A percentile compares a stretch with the other conserved stretches of the same genome.
These are phyloP conservation scores for Ceratorhiza oryzae-sativae DNA, from an alignment of 1,284 basidiomycete species.

Conservation along the genomic window DNA sequence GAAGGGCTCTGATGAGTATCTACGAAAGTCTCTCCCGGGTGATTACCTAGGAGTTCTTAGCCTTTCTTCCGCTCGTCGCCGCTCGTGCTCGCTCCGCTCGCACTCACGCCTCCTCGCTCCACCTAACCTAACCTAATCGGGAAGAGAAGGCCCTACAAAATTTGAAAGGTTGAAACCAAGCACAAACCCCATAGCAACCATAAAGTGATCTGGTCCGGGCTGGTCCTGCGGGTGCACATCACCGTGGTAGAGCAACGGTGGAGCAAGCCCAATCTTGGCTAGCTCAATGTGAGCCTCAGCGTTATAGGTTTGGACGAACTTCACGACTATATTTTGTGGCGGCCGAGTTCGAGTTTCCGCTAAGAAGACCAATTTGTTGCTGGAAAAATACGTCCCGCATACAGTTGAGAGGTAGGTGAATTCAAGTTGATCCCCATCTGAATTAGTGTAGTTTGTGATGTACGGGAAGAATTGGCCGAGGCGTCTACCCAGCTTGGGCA, in stretches of 20 bases:
- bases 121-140: no score
- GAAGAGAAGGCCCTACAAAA: background rate
- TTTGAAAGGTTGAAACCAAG: background rate
- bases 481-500: background rate
- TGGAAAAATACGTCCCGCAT: background rate
- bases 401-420: constrained; percentile 2
- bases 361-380: background rate
- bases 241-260: constrained; percentile 34
- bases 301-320: constrained; percentile 40
- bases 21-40: no score
- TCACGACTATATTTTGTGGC: constrained; percentile 19
- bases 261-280: constrained; percentile 39
- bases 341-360: background rate
- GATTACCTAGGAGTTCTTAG: no score
- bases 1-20: no score
- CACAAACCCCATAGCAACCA: constrained; percentile 37
- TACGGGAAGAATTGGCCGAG: background rate
- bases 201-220: background rate
- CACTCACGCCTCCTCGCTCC: no score
- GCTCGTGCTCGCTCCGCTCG: no score
- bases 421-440: background rate
- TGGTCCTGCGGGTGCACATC: constrained; percentile 5
- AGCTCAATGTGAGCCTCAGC: constrained; percentile 38
- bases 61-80: no score
- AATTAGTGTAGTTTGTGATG: background rate